Evolutionary conservation across 1,284 basidiomycete species (phyloP).

Genomic region (Rhodotorula sp.): DNA sequence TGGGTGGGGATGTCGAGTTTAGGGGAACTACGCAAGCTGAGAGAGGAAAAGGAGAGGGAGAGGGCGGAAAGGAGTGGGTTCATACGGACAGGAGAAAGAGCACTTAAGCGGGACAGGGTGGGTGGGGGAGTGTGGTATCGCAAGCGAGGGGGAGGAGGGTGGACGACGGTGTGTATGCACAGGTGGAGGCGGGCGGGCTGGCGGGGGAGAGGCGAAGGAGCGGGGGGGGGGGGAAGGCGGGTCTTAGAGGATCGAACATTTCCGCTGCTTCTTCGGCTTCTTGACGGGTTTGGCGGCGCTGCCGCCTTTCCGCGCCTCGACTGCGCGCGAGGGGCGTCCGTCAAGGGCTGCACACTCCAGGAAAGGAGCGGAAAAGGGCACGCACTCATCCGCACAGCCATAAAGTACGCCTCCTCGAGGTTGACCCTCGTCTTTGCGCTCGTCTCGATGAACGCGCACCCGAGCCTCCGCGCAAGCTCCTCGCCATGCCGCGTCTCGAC

Average conservation of each 20-base stretch:
- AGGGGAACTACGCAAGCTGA: neutral
- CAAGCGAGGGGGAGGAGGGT: neutral
- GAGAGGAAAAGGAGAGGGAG: no score
- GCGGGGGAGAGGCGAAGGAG: no score
- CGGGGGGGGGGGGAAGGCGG: neutral
- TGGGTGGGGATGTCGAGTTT: neutral
- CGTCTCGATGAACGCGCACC: slow-evolving; percentile 52
- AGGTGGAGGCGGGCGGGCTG: neutral
- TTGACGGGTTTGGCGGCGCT: slow-evolving; percentile 37
- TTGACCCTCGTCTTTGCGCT: slow-evolving; percentile 53
- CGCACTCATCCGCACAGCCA: slow-evolving; percentile 40
- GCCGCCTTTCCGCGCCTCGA: slow-evolving; percentile 48
- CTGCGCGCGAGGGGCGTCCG: slow-evolving; percentile 25
- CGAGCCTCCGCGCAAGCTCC: slow-evolving; percentile 49
- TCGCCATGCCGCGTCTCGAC: slow-evolving; percentile 50
- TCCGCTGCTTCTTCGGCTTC: slow-evolving; percentile 47
- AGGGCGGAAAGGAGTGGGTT: no score
- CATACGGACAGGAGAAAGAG: no score
- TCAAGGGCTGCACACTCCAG: neutral
- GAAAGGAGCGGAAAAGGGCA: neutral
- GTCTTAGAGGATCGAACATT: slow-evolving; percentile 48
- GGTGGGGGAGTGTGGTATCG: no score
- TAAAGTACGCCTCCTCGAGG: slow-evolving; percentile 52
- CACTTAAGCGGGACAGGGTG: no score
- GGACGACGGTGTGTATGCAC: neutral